Evolutionary conservation across 192 early-diverging fungal genomes (phyloP).

Genomic region (Mycoemilia scoparia): DNA sequence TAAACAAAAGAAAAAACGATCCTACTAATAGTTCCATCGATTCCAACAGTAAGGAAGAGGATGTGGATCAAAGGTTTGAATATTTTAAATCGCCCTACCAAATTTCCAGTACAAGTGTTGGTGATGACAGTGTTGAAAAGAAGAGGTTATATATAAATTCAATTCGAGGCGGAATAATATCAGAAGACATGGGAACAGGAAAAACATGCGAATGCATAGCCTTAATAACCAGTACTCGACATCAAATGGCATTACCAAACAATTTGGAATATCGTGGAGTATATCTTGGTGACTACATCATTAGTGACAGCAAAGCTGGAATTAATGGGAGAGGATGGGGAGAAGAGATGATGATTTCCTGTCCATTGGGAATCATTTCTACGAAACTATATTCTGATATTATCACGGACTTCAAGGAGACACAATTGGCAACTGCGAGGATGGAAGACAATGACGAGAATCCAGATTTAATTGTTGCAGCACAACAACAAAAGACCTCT

Average conservation of each 20-base stretch:
- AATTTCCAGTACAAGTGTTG: conserved; percentile 5
- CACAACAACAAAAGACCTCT: no score
- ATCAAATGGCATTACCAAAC: conserved; percentile 32
- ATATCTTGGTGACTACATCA: conserved; percentile 21
- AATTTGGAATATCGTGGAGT: conserved; percentile 8
- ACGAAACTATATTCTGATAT: no score
- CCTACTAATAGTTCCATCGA: conserved; percentile 14
- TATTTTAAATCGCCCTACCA: conserved; percentile 20
- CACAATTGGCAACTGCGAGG: no score
- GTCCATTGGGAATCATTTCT: no score
- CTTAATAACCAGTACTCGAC: conserved; percentile 38
- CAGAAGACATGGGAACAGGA: conserved; percentile 83
- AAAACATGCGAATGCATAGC: conserved; percentile 59
- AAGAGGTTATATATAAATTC: conserved; percentile 19
- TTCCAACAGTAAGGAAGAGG: conserved; percentile 1
- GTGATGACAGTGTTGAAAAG: conserved; percentile 13
- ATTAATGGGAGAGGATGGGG: not conserved
- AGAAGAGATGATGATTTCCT: conserved; percentile 1
- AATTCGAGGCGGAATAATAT: conserved; percentile 51
- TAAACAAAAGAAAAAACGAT: conserved; percentile 17
- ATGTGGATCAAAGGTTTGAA: conserved; percentile 12
- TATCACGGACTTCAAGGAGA: no score
- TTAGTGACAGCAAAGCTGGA: conserved; percentile 9
- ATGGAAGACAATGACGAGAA: no score
- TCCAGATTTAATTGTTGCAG: no score